phyloP scores from a whole-genome alignment of 2,329 filamentous ascomycete genomes.

The Fusarium goolgardi region DNA sequence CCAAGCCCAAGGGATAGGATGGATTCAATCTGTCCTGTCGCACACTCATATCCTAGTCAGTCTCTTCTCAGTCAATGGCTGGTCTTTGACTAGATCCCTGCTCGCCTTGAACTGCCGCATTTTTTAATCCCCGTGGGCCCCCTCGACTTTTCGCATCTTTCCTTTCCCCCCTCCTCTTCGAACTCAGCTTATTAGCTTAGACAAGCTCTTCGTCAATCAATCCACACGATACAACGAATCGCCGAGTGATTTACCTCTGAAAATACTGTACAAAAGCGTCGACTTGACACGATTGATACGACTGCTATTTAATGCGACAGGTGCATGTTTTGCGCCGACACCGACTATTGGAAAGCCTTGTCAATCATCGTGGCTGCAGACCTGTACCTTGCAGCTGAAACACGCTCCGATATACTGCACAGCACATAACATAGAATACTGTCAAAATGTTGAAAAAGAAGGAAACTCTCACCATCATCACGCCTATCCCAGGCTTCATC shows the following conservation, averaged over 20 bases:
- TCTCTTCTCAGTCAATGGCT: constrained; percentile 9
- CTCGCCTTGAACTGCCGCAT: background rate
- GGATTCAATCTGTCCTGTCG: constrained; percentile 6
- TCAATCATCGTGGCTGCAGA: constrained; percentile 13
- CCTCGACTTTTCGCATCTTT: constrained; percentile 5
- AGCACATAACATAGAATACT: background rate
- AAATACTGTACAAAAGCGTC: constrained; percentile 4
- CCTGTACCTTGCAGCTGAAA: constrained; percentile 34
- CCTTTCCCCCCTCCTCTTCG: background rate
- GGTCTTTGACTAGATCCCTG: background rate
- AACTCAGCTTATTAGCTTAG: constrained; percentile 10
- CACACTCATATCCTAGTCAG: constrained; percentile 10
- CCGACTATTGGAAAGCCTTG: background rate
- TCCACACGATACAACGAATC: constrained; percentile 2
- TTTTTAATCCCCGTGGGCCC: constrained; percentile 14
- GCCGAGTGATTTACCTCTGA: background rate
- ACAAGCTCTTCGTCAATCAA: constrained; percentile 8
- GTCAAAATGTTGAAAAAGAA: constrained; percentile 69
- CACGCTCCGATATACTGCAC: constrained; percentile 13
- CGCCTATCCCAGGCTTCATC: constrained; percentile 75
- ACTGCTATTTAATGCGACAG: background rate
- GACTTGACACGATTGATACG: constrained; percentile 14
- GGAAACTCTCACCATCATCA: constrained; percentile 74
- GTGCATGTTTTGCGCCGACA: constrained; percentile 2
- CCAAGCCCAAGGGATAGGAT: constrained; percentile 6